These are phyloP conservation scores for Syncephalastrum monosporum DNA, from an alignment of 371 early-diverging fungal genomes.

Conservation along the genomic window DNA sequence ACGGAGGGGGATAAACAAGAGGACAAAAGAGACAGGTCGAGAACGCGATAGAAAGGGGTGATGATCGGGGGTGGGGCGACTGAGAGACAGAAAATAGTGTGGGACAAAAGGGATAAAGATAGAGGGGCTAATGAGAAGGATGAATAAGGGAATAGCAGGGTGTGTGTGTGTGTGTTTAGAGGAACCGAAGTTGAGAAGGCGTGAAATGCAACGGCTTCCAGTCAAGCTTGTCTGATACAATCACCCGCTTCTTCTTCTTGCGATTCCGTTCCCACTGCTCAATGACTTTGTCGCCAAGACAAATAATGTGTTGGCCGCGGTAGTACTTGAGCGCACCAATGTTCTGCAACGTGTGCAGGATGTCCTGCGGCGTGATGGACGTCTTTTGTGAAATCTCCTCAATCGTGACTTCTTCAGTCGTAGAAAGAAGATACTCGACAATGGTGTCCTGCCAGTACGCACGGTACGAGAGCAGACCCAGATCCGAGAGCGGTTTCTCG, in stretches of 20 bases:
- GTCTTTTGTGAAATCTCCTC: conserved; percentile 86
- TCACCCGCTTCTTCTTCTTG: conserved; percentile 68
- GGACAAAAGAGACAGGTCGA: no score
- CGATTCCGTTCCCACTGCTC: conserved; percentile 74
- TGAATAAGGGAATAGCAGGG: neutral
- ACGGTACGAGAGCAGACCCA: conserved; percentile 96
- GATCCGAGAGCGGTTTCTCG: conserved; percentile 99
- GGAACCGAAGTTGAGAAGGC: conserved; percentile 70
- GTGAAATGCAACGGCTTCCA: conserved; percentile 85
- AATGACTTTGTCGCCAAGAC: conserved; percentile 86
- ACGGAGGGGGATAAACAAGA: no score
- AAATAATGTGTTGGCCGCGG: conserved; percentile 91
- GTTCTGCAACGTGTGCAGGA: conserved; percentile 90
- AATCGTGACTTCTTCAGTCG: conserved; percentile 60
- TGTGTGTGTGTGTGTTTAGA: conserved; percentile 2
- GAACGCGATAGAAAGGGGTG: neutral
- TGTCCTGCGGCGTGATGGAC: conserved; percentile 91
- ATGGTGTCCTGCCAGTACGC: conserved; percentile 95
- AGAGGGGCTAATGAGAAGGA: neutral
- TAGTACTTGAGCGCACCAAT: conserved; percentile 94
- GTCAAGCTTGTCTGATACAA: conserved; percentile 75
- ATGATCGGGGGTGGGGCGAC: no score
- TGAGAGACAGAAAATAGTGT: conserved; percentile 1
- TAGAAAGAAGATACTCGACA: conserved; percentile 55
- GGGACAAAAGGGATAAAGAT: conserved; percentile 1